Base-by-base conservation (phyloP, 2,329 filamentous ascomycete species). In the Atkinsonella hypoxylon region DNA sequence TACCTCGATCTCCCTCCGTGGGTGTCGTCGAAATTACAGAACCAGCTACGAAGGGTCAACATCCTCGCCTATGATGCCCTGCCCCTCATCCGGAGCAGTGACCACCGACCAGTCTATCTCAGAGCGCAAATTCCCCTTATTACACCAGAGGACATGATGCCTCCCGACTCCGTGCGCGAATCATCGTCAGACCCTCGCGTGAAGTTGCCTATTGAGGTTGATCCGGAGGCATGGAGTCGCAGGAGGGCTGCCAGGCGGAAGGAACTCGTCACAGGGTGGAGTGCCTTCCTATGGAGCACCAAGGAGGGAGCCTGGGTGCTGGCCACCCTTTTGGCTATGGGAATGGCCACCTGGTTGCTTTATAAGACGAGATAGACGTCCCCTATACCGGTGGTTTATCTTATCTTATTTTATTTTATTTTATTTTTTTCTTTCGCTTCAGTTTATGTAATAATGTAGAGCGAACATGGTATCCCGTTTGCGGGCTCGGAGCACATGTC, bases 31-130 rank as follows among this genome's bases (percentile, higher is more conserved):
- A 66, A 66, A 60, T 64, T 56, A 48, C 20, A 50, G 50, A 17
- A 52, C 56, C 13, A 61, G 45, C 49, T 55, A 4, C 58, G 58
- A 10, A 59, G 61, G 34, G 68, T 81, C 36, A 63, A 71, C 8
- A 74, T 88, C n/a, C 66, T 70, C 22, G 72, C 81, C 22, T 97
- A 97, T 65, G 75, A 81, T 15, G 80, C 86, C 15, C 72, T 97
- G 30, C 88, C 90, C 1, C 70, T 94, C 2, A 78, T 94, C 54
- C 74, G 79, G n/a, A 87, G 83, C 9, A 93, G 87, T 49, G 93
- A 98, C 64, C 93, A 98, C 67, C 81, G 88, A 31, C 78, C 89
- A 7, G 93, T 97, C 2, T 86, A 81, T 45, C 72, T 95, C 22
- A 79, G 85, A 4, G 73, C 83, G 8, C 70, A 72, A 0, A 75